A percentile compares a stretch with the other conserved stretches of the same genome.
Conservation (phyloP, 176 grass and related monocot genomes). For the Chrysopogon serrulatus region DNA sequence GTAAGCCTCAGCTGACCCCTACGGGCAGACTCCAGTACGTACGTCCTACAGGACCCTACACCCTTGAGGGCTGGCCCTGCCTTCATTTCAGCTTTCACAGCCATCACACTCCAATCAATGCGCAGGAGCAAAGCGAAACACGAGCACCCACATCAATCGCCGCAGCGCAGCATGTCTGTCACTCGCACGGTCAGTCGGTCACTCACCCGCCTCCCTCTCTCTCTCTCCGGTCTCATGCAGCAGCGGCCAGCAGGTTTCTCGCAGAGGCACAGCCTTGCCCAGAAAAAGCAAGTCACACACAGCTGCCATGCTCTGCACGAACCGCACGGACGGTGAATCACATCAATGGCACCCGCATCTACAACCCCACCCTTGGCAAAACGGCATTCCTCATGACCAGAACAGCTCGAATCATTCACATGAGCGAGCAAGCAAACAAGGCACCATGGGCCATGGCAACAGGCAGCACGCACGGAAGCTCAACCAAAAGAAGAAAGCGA, state of each 20-base stretch:
- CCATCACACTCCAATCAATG: slow-evolving; percentile 8
- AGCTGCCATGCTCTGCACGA: not conserved
- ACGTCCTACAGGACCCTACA: not conserved
- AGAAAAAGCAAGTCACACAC: slow-evolving; percentile 3
- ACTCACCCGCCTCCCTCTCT: not conserved
- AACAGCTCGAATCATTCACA: not conserved
- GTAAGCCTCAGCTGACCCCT: not conserved
- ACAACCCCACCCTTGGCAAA: not conserved
- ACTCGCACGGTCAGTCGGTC: not conserved
- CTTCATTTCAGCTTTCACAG: not conserved
- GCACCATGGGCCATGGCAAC: not conserved
- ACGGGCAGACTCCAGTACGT: not conserved
- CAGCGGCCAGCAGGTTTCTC: not conserved
- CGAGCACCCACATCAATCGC: not conserved
- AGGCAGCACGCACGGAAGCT: not conserved
- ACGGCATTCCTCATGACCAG: not conserved
- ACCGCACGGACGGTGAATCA: not conserved
- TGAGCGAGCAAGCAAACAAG: not conserved
- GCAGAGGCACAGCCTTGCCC: not conserved
- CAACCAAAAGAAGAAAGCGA: not conserved
- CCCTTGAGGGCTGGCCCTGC: not conserved
- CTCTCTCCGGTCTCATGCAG: not conserved
- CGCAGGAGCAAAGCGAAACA: not conserved
- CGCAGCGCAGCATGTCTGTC: not conserved
- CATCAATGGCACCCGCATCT: not conserved